phyloP scores from a whole-genome alignment of 2,329 filamentous ascomycete species.

The Alternaria alternata region DNA sequence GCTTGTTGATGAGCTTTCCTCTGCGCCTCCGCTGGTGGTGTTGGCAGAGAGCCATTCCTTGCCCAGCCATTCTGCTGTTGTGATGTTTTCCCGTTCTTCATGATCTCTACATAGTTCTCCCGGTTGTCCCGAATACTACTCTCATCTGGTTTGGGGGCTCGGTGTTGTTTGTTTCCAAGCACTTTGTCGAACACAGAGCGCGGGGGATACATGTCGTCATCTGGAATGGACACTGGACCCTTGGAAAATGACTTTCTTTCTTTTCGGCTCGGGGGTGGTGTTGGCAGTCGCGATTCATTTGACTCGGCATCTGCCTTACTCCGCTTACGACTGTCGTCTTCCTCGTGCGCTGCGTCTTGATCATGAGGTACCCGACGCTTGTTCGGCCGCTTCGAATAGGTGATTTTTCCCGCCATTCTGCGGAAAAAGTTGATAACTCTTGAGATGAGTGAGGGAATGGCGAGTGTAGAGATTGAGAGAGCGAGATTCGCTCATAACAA shows the following conservation, averaged over 20 bases:
- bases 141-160: slow-evolving; percentile 13
- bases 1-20: slow-evolving; percentile 16
- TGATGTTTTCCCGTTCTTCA: slow-evolving; percentile 17
- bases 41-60: slow-evolving; percentile 27
- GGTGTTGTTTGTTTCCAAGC: slow-evolving; percentile 11
- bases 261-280: slow-evolving; percentile 3
- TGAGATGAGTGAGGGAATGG: slow-evolving; percentile 17
- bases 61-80: slow-evolving; percentile 6
- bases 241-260: slow-evolving; percentile 17
- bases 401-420: slow-evolving; percentile 27
- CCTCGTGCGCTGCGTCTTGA: slow-evolving; percentile 14
- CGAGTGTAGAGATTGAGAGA: slow-evolving; percentile 5
- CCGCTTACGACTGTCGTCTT: slow-evolving; percentile 26
- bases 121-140: slow-evolving; percentile 18
- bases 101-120: slow-evolving; percentile 22
- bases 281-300: slow-evolving; percentile 13
- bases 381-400: slow-evolving; percentile 27
- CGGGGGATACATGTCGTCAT: slow-evolving; percentile 17
- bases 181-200: slow-evolving; percentile 27
- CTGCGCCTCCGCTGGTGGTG: slow-evolving; percentile 31
- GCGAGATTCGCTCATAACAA: slow-evolving; percentile 4
- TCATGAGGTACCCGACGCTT: slow-evolving; percentile 19
- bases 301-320: slow-evolving; percentile 19
- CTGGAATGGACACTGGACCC: slow-evolving; percentile 29
- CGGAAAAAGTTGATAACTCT: slow-evolving; percentile 13